Evolutionary conservation across 352 stramenopile genomes (phyloP), one percentile per base, ranked within the genome.

Genomic region (Globisporangium heterothallicum): DNA sequence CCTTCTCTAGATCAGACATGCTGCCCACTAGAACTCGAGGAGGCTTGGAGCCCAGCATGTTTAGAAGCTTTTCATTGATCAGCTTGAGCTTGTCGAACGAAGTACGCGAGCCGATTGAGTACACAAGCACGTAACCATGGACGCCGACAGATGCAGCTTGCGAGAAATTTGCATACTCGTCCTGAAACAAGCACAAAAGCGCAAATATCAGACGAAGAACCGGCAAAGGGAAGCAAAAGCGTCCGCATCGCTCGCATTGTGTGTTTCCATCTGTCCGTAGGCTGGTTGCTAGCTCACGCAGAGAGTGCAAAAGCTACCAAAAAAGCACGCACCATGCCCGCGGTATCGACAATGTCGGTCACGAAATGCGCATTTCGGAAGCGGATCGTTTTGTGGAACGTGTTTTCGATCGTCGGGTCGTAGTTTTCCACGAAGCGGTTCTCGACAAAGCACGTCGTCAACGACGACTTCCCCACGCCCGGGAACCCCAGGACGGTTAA

Each of bases 321-420:
- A 25, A 0, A 32, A 8, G 4, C 18, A 59, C 67, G 22, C 63
- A 94, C 84, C 84, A 98, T 98, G 52, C 94, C 94, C 12, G 94
- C 94, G n/a, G 92, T 98, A 66, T 98, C 94, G 59, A 98, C 92
- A 63, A 98, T 98, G 64, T 98, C 94, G 22, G 92, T 98, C 29
- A 95, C 85, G 56, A 98, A 98, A 69, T 98, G 89, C 19, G 96
- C 94, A 63, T 97, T 97, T n/a, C 86, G 75, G 73, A 98, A 97
- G 32, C 91, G 84, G 49, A 98, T 97, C 8, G 87, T 98, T 76
- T 98, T 98, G 74, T 97, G 88, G 61, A 97, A 95, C 25, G 91
- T 98, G 68, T 96, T 97, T 70, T 98, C 94, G 62, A 98, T 98
- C 6, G 94, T 98, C 42, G 94, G 92, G 68, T 98, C 92, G 63